Conservation (phyloP, 306 rosid genomes). For the Cyamopsis tetragonoloba region DNA sequence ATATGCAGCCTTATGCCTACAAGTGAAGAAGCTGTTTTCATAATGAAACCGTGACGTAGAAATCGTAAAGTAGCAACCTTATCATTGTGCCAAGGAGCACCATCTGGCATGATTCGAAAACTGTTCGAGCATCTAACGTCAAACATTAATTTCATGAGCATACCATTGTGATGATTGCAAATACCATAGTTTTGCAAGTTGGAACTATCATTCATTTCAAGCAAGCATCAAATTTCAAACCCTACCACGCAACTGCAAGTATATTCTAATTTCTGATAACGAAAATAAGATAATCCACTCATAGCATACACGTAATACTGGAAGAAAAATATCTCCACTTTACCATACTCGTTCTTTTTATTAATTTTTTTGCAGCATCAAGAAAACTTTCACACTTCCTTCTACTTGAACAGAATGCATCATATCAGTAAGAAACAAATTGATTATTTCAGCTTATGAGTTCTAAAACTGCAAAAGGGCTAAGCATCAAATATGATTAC, state of each 20-base stretch:
- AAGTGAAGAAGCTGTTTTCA: too few relatives aligned
- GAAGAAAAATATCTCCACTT: background rate
- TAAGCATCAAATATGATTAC: background rate
- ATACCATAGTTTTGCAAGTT: background rate
- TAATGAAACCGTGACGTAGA: too few relatives aligned
- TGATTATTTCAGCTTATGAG: background rate
- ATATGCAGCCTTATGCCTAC: too few relatives aligned
- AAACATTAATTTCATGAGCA: background rate
- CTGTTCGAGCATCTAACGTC: background rate
- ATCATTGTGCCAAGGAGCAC: too few relatives aligned
- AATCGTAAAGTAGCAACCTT: too few relatives aligned
- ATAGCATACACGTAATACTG: background rate
- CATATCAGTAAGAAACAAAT: background rate
- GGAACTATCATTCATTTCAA: conserved; percentile 2
- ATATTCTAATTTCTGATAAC: background rate
- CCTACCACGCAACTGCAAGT: background rate
- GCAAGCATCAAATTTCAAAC: background rate
- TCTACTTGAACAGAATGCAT: background rate
- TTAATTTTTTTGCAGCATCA: background rate
- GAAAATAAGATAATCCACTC: conserved; percentile 2
- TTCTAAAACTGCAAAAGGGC: background rate
- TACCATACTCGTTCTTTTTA: background rate
- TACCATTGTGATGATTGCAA: background rate
- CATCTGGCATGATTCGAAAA: too few relatives aligned
- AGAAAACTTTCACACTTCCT: background rate